phyloP scores from a whole-genome alignment of 2,329 filamentous ascomycete species.

The Hypoxylon sp. region DNA sequence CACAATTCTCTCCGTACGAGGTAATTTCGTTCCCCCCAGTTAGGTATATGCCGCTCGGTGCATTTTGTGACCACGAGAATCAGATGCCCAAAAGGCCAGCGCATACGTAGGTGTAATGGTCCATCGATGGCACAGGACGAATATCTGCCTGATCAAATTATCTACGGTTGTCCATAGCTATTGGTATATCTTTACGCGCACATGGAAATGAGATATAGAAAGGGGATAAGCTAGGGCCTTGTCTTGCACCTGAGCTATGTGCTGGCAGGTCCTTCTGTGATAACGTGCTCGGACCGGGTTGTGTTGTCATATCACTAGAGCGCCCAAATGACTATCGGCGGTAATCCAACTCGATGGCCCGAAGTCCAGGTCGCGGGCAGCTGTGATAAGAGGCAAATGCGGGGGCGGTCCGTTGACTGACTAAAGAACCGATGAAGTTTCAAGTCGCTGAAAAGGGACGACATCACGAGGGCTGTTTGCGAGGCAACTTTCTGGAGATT shows the following conservation, averaged over 20 bases:
- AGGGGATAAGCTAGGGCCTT: slow-evolving; percentile 29
- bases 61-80: slow-evolving; percentile 37
- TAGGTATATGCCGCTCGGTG: slow-evolving; percentile 32
- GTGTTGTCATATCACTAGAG: slow-evolving; percentile 42
- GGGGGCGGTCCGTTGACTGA: slow-evolving; percentile 38
- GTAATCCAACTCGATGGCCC: slow-evolving; percentile 24
- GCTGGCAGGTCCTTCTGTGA: slow-evolving; percentile 34
- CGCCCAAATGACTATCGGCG: slow-evolving; percentile 39
- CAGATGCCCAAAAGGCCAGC: slow-evolving; percentile 33
- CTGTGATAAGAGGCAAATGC: slow-evolving; percentile 30
- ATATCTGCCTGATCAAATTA: slow-evolving; percentile 38
- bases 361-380: slow-evolving; percentile 19
- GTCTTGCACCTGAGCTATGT: slow-evolving; percentile 41
- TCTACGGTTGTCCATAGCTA: slow-evolving; percentile 7
- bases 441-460: slow-evolving; percentile 37
- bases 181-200: not conserved
- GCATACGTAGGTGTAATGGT: slow-evolving; percentile 34
- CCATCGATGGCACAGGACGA: slow-evolving; percentile 30
- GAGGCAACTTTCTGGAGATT: slow-evolving; percentile 34
- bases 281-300: slow-evolving; percentile 37
- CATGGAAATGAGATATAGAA: slow-evolving; percentile 16
- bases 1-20: slow-evolving; percentile 37
- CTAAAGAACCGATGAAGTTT: slow-evolving; percentile 34
- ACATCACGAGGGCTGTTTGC: slow-evolving; percentile 39
- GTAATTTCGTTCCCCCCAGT: slow-evolving; percentile 20